A percentile compares a stretch with the other conserved stretches of the same genome.
phyloP scores from a whole-genome alignment of 768 basidiomycete species.

The Termitomyces sp. region DNA sequence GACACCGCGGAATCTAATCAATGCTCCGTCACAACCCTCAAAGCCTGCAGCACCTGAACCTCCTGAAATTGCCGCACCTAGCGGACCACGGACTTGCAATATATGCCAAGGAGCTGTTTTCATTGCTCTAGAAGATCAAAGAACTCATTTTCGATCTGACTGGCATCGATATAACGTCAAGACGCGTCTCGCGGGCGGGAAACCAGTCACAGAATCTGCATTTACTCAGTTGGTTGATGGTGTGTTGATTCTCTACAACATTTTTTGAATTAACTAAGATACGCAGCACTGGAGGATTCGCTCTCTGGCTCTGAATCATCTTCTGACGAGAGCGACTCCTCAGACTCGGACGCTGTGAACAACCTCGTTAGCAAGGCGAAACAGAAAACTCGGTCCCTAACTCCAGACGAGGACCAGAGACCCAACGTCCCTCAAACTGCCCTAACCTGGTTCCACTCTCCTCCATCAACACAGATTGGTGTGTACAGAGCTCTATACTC shows the following conservation, averaged over 20 bases:
- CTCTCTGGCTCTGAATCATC: slow-evolving; percentile 89
- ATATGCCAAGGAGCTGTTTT: slow-evolving; percentile 71
- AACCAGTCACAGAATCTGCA: slow-evolving; percentile 59
- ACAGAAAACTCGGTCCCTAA: slow-evolving; percentile 37
- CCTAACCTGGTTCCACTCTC: slow-evolving; percentile 87
- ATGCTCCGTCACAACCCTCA: slow-evolving; percentile 24
- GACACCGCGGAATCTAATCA: slow-evolving; percentile 58
- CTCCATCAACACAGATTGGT: slow-evolving; percentile 84
- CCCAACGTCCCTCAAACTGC: slow-evolving; percentile 49
- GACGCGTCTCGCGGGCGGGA: slow-evolving; percentile 59
- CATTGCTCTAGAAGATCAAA: slow-evolving; percentile 72
- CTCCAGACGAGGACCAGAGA: slow-evolving; percentile 33
- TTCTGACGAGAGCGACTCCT: slow-evolving; percentile 45
- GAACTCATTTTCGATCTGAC: slow-evolving; percentile 85
- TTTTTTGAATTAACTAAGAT: neutral
- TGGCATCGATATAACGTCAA: slow-evolving; percentile 99
- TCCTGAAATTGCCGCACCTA: slow-evolving; percentile 22
- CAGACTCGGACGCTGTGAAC: slow-evolving; percentile 62
- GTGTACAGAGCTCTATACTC: slow-evolving; percentile 79
- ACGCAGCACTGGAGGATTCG: slow-evolving; percentile 73
- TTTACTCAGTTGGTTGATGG: slow-evolving; percentile 83
- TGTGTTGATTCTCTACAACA: slow-evolving; percentile 26
- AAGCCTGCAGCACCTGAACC: slow-evolving; percentile 31
- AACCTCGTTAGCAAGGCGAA: slow-evolving; percentile 62
- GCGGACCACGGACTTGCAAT: slow-evolving; percentile 57